Percentiles rank a stretch among this genome's conserved stretches.
Evolutionary conservation across 352 stramenopile species (phyloP).

Genomic region (Pythium sp.): DNA sequence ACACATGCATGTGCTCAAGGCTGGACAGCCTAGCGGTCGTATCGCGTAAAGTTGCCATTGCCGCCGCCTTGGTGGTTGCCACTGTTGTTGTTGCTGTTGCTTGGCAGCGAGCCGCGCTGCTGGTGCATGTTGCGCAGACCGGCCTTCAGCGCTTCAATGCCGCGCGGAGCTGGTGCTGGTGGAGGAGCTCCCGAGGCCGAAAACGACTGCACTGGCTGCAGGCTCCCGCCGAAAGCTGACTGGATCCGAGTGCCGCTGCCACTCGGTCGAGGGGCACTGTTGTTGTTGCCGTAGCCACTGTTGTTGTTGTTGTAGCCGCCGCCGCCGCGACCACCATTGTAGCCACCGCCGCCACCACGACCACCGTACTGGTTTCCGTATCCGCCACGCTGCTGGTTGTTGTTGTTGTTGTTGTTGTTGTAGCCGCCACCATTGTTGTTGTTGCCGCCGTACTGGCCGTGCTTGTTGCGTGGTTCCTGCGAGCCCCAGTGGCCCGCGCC

Average conservation of each 20-base stretch:
- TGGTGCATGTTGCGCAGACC: slow-evolving; percentile 86
- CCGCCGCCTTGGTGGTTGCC: slow-evolving; percentile 6
- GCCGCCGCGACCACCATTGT: slow-evolving; percentile 12
- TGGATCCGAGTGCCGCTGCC: slow-evolving; percentile 41
- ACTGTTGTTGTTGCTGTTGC: slow-evolving; percentile 13
- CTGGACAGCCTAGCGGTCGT: slow-evolving; percentile 40
- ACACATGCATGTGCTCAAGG: not conserved
- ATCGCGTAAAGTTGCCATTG: slow-evolving; percentile 32
- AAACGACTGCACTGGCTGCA: slow-evolving; percentile 52
- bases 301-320: slow-evolving; percentile 14
- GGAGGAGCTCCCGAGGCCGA: slow-evolving; percentile 35
- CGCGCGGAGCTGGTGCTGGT: slow-evolving; percentile 32
- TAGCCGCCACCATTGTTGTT: slow-evolving; percentile 28
- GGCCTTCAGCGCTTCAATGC: slow-evolving; percentile 74
- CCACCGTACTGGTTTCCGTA: slow-evolving; percentile 28
- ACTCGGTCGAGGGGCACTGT: slow-evolving; percentile 1
- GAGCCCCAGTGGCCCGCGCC: slow-evolving; percentile 76
- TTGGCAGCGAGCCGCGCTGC: slow-evolving; percentile 36
- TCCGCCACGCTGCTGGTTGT: slow-evolving; percentile 15
- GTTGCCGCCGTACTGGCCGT: slow-evolving; percentile 44
- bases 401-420: slow-evolving; percentile 23
- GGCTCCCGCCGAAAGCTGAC: slow-evolving; percentile 54
- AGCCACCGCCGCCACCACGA: slow-evolving; percentile 21
- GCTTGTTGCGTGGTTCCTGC: slow-evolving; percentile 77
- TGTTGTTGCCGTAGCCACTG: slow-evolving; percentile 21